These are phyloP conservation scores for Chalciporus sp. DNA, from an alignment of 1,284 basidiomycete species.

Conservation along the genomic window DNA sequence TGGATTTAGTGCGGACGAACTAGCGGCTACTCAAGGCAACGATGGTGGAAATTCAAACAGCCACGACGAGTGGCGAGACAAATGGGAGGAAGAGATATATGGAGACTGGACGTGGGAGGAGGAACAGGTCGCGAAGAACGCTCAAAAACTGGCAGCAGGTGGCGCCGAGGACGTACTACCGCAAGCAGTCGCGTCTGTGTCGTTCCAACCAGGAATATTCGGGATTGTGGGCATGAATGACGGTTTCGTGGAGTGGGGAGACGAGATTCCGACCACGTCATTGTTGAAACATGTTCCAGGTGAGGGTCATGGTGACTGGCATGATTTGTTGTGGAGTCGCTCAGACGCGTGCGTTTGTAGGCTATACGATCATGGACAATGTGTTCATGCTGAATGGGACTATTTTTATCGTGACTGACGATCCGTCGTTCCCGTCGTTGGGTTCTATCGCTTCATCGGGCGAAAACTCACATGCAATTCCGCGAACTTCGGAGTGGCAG, in stretches of 20 bases:
- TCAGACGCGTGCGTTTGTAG: slow-evolving; percentile 39
- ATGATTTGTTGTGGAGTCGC: slow-evolving; percentile 4
- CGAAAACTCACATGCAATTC: slow-evolving; percentile 39
- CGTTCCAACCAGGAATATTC: slow-evolving; percentile 34
- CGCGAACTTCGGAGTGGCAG: slow-evolving; percentile 66
- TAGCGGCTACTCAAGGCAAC: slow-evolving; percentile 19
- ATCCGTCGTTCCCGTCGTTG: slow-evolving; percentile 52
- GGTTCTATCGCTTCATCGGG: slow-evolving; percentile 51
- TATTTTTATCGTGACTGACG: slow-evolving; percentile 69
- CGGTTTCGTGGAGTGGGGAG: slow-evolving; percentile 54
- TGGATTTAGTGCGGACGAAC: slow-evolving; percentile 42
- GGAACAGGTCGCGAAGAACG: slow-evolving; percentile 51
- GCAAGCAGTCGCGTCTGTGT: neutral
- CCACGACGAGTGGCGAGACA: slow-evolving; percentile 45
- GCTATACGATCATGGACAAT: slow-evolving; percentile 81
- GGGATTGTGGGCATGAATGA: slow-evolving; percentile 51
- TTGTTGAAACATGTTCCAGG: slow-evolving; percentile 63
- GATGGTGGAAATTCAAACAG: slow-evolving; percentile 22
- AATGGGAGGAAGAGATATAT: slow-evolving; percentile 60
- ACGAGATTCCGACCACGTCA: slow-evolving; percentile 51
- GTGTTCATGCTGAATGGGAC: slow-evolving; percentile 69
- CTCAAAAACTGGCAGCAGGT: slow-evolving; percentile 38
- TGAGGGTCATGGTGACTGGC: slow-evolving; percentile 29
- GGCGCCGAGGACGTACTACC: slow-evolving; percentile 40
- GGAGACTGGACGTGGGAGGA: slow-evolving; percentile 69